phyloP scores from a whole-genome alignment of 805 yeast genomes.

The Starmerella khaoyaiensis region DNA sequence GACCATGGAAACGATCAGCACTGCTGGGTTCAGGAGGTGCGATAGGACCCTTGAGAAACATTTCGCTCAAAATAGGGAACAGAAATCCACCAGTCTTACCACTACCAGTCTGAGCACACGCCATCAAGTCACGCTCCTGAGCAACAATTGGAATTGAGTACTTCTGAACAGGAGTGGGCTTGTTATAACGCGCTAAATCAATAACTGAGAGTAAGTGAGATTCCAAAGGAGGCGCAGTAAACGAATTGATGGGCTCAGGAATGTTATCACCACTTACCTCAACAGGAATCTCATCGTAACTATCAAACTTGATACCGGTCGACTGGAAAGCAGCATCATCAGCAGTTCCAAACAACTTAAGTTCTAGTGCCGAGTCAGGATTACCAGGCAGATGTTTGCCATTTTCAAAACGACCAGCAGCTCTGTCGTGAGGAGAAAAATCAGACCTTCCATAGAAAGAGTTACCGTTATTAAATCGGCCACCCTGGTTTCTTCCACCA shows the following conservation, averaged over 20 bases:
- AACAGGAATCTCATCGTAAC: slow-evolving; percentile 96
- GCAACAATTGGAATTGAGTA: slow-evolving; percentile 88
- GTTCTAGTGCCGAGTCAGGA: slow-evolving; percentile 54
- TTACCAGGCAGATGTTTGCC: slow-evolving; percentile 82
- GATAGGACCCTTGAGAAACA: slow-evolving; percentile 72
- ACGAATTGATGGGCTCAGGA: slow-evolving; percentile 82
- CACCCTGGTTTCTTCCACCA: slow-evolving; percentile 26
- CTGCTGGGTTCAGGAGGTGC: slow-evolving; percentile 9
- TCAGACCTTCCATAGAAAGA: slow-evolving; percentile 34
- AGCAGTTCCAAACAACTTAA: slow-evolving; percentile 68
- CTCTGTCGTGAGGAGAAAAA: slow-evolving; percentile 16
- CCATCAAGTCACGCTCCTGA: slow-evolving; percentile 84
- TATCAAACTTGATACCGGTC: slow-evolving; percentile 96
- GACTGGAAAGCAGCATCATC: slow-evolving; percentile 67
- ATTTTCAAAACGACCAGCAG: slow-evolving; percentile 61
- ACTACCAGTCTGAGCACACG: slow-evolving; percentile 97
- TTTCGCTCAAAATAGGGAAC: slow-evolving; percentile 91
- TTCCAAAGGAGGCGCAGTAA: slow-evolving; percentile 89
- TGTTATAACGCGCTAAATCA: slow-evolving; percentile 74
- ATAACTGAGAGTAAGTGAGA: slow-evolving; percentile 75
- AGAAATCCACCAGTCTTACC: slow-evolving; percentile 99
- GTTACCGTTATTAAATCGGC: slow-evolving; percentile 27
- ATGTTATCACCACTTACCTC: slow-evolving; percentile 92
- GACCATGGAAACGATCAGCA: slow-evolving; percentile 26
- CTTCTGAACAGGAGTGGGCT: slow-evolving; percentile 94